phyloP scores from a whole-genome alignment of 164 flowering plant species.

The Umbellularia californica region DNA sequence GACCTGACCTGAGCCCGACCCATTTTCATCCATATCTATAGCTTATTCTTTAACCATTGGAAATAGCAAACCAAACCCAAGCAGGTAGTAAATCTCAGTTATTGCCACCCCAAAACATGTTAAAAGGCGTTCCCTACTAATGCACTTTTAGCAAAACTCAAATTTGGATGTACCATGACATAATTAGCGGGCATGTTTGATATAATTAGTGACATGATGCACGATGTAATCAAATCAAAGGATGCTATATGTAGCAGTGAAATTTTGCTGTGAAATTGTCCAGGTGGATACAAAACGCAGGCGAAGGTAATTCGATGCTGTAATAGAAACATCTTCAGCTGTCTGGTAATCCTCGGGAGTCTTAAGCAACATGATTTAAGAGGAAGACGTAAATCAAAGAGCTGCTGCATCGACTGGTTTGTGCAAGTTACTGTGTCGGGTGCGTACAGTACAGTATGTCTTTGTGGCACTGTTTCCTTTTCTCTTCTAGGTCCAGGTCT shows the following conservation, averaged over 20 bases:
- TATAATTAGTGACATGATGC: neutral
- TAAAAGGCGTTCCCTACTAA: neutral
- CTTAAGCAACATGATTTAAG: neutral
- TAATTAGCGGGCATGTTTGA: neutral
- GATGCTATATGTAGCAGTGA: neutral
- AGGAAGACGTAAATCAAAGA: neutral
- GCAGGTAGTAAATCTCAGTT: too few species aligned
- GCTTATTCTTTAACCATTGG: neutral
- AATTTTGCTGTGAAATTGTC: neutral
- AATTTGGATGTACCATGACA: neutral
- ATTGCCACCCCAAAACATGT: neutral
- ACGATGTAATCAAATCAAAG: neutral
- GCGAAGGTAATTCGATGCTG: neutral
- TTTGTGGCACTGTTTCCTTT: neutral
- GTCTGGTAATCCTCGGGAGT: neutral
- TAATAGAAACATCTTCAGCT: neutral
- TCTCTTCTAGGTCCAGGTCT: neutral
- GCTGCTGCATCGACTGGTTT: neutral
- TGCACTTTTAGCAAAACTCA: too few species aligned
- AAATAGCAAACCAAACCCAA: neutral
- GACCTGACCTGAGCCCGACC: neutral
- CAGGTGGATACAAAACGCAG: conserved; percentile 12
- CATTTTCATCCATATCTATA: too few species aligned
- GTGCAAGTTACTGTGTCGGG: neutral
- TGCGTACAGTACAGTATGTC: conserved; percentile 3